Evolutionary conservation across 257 asterid species (phyloP).

Genomic region (Fraxinus anomala): DNA sequence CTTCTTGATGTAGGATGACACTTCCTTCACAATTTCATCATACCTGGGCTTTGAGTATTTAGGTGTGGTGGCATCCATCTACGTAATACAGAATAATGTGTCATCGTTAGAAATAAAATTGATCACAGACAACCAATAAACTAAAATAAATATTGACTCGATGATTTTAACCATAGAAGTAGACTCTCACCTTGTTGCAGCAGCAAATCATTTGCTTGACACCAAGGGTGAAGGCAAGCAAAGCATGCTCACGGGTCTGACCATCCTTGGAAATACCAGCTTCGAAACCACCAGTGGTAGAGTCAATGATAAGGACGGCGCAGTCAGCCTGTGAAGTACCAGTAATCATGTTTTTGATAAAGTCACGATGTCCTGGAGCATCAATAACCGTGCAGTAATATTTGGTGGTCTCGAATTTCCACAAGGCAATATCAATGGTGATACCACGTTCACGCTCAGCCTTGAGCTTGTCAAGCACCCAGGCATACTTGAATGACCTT

Average conservation of each 20-base stretch:
- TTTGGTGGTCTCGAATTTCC: slow-evolving; percentile 91
- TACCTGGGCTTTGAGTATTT: slow-evolving; percentile 78
- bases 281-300: slow-evolving; percentile 90
- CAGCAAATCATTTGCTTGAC: slow-evolving; percentile 84
- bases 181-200: slow-evolving; percentile 63
- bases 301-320: slow-evolving; percentile 78
- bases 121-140: not conserved
- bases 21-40: slow-evolving; percentile 77
- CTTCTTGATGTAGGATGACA: slow-evolving; percentile 77
- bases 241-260: slow-evolving; percentile 84
- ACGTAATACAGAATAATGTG: not conserved
- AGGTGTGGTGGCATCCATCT: slow-evolving; percentile 92
- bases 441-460: slow-evolving; percentile 95
- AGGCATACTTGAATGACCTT: slow-evolving; percentile 85
- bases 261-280: slow-evolving; percentile 91
- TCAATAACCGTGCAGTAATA: slow-evolving; percentile 88
- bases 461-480: slow-evolving; percentile 90
- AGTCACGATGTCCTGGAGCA: slow-evolving; percentile 91
- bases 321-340: slow-evolving; percentile 92
- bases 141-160: not conserved
- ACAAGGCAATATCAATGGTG: slow-evolving; percentile 80
- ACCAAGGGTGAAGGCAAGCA: slow-evolving; percentile 83
- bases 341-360: slow-evolving; percentile 85
- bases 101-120: not conserved
- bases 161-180: not conserved